phyloP scores from a whole-genome alignment of 441 rosid genomes.

The Pelargonium citronellum region DNA sequence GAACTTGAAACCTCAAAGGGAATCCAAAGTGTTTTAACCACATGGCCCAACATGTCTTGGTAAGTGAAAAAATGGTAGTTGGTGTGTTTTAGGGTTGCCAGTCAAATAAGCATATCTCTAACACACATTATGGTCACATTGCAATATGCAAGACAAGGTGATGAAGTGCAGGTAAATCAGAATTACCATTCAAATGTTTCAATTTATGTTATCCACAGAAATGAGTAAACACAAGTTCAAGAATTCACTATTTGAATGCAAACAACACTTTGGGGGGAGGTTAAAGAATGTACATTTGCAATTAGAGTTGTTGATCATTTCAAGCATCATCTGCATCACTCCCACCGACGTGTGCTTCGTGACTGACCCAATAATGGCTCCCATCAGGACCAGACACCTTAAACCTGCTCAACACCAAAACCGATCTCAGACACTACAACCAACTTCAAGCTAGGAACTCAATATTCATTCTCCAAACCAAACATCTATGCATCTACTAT shows the following conservation, averaged over 20 bases:
- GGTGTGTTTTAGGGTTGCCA: too few species aligned
- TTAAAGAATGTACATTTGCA: constrained; percentile 53
- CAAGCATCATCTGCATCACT: constrained; percentile 90
- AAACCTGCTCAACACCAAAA: constrained; percentile 51
- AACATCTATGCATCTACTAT: constrained; percentile 21
- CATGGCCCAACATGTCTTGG: too few species aligned
- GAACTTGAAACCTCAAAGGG: too few species aligned
- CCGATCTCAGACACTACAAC: constrained; percentile 13
- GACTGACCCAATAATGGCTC: constrained; percentile 63
- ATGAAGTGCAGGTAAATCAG: constrained; percentile 13
- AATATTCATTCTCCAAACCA: constrained; percentile 14
- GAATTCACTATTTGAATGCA: constrained; percentile 19
- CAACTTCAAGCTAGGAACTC: constrained; percentile 12
- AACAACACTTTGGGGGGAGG: background rate
- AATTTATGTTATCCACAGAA: constrained; percentile 26
- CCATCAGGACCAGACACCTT: constrained; percentile 89
- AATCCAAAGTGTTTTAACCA: too few species aligned
- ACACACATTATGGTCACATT: too few species aligned
- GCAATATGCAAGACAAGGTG: too few species aligned
- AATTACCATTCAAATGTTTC: constrained; percentile 26
- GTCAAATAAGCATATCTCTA: too few species aligned
- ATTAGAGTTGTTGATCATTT: constrained; percentile 20
- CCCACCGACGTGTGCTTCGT: constrained; percentile 61
- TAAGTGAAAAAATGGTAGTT: too few species aligned
- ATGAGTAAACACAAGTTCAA: constrained; percentile 17